Base-by-base conservation (phyloP, 805 yeast genomes). In the Candida michaelii region DNA sequence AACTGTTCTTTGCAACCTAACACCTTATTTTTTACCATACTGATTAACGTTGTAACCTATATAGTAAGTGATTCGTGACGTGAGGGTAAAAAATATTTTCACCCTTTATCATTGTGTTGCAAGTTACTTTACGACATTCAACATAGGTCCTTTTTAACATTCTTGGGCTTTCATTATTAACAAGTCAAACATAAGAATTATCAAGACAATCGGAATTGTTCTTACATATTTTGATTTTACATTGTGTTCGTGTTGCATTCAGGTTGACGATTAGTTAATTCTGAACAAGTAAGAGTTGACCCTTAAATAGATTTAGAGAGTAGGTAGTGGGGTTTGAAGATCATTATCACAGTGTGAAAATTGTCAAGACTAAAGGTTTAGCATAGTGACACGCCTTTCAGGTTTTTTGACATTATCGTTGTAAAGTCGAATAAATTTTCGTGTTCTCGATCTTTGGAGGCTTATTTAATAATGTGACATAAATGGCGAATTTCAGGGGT, bases 101-200 rank as follows among this genome's bases (percentile, higher is more conserved):
- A 34, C 37, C 37, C 27, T 34, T 34, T 21, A 19, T 7, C 29
- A 34, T 23, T 34, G 37, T 34, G 37, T 34, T 34, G 37, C 37
- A 34, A 34, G 29, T 21, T 34, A 5, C 29, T 19, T 11, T 24
- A n/a, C 37, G 37, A 34, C 37, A 34, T 34, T 31, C 9, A 15
- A 34, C 37, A 23, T 34, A 23, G 21, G 13, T 14, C 2, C 13
- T 9, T 21, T 24, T 34, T 23, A 23, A 34, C 29, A 18, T 18
- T 31, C 35, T 19, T 31, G 35, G n/a, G 35, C 3, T 18, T n/a
- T 5, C 12, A 25, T 31, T 14, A 27, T 27, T 27, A 27, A n/a
- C 13, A 27, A 5, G 4, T 27, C 29, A 27, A 27, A 27, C 9
- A 5, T 27, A 5, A 9, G 29, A 7, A 27, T 27, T 12, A 7